A percentile compares a stretch with the other conserved stretches of the same genome.
Evolutionary conservation across 257 asterid genomes (phyloP).

Genomic region (Rubia yunnanensis): DNA sequence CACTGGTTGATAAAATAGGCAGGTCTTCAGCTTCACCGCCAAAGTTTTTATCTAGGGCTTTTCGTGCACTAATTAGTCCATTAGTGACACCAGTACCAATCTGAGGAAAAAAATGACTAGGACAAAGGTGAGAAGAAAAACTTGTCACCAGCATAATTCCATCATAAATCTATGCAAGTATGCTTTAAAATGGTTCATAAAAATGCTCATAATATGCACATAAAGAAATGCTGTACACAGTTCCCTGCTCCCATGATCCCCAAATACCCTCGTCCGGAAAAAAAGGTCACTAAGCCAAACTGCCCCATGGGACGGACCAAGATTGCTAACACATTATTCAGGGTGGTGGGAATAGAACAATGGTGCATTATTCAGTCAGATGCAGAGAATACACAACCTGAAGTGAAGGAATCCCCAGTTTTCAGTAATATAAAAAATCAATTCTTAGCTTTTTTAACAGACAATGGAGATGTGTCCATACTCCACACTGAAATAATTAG

Average conservation of each 20-base stretch:
- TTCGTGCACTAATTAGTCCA: slow-evolving; percentile 48
- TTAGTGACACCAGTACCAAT: slow-evolving; percentile 93
- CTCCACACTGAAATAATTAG: neutral
- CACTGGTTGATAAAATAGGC: slow-evolving; percentile 69
- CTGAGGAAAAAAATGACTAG: slow-evolving; percentile 26
- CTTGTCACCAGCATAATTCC: neutral
- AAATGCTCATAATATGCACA: neutral
- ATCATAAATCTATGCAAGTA: neutral
- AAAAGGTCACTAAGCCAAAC: neutral
- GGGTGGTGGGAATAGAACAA: neutral
- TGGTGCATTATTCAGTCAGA: neutral
- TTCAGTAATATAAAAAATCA: neutral
- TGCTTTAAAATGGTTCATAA: neutral
- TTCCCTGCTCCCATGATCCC: neutral
- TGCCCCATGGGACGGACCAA: neutral
- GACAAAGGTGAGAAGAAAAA: neutral
- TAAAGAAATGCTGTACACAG: neutral
- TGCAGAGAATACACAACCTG: neutral
- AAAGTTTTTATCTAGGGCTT: slow-evolving; percentile 62
- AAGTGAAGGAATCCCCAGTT: neutral
- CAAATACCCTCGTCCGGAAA: neutral
- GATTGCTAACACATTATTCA: neutral
- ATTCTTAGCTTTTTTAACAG: neutral
- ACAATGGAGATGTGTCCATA: neutral
- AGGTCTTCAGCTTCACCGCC: slow-evolving; percentile 89